Conservation (phyloP, 2,329 filamentous ascomycete species). For the Domatiomyces catenatus region DNA sequence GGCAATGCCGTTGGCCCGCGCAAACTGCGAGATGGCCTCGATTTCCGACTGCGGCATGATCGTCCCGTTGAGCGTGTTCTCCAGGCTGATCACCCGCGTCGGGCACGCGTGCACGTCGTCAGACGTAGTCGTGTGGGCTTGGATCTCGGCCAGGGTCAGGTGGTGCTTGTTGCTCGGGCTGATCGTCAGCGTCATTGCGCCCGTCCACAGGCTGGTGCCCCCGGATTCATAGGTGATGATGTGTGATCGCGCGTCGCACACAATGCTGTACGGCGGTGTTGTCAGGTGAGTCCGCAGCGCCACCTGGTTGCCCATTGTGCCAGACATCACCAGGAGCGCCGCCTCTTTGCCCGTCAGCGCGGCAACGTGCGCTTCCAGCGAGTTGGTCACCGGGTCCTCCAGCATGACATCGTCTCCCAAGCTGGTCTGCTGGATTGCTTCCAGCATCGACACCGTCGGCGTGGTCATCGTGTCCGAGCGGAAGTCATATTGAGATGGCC, state of each 20-base stretch:
- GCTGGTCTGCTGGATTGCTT: slow-evolving; percentile 57
- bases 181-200: slow-evolving; percentile 53
- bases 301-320: slow-evolving; percentile 90
- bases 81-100: slow-evolving; percentile 64
- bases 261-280: slow-evolving; percentile 63
- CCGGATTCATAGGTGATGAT: slow-evolving; percentile 52
- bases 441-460: slow-evolving; percentile 66
- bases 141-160: slow-evolving; percentile 61
- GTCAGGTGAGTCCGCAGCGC: slow-evolving; percentile 61
- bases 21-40: slow-evolving; percentile 54
- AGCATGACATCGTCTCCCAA: slow-evolving; percentile 71
- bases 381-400: slow-evolving; percentile 64
- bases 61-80: slow-evolving; percentile 71
- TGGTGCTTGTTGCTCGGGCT: slow-evolving; percentile 55
- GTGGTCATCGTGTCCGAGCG: slow-evolving; percentile 52
- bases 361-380: slow-evolving; percentile 61
- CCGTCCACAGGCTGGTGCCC: slow-evolving; percentile 55
- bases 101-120: slow-evolving; percentile 65
- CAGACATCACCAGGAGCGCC: slow-evolving; percentile 67
- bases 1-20: slow-evolving; percentile 46
- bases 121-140: slow-evolving; percentile 47
- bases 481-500: slow-evolving; percentile 16
- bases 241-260: slow-evolving; percentile 67
- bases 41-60: slow-evolving; percentile 63
- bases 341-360: slow-evolving; percentile 59